These are phyloP conservation scores for Fusarium tuaranense DNA, from an alignment of 2,329 filamentous ascomycete species.

Conservation along the genomic window DNA sequence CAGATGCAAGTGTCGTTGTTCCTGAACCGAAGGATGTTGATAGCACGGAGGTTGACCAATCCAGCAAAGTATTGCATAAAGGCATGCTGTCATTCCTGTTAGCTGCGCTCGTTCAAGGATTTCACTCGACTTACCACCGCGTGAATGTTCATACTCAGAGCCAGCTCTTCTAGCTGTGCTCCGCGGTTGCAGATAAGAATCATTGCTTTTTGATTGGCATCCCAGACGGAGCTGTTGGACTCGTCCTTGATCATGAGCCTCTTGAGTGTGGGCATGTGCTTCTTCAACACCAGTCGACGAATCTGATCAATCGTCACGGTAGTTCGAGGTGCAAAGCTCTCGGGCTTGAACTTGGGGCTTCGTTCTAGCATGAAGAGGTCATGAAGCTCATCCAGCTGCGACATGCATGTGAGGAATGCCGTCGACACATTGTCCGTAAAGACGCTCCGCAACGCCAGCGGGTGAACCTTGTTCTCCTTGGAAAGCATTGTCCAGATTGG, in stretches of 20 bases:
- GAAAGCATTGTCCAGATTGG: constrained; percentile 69
- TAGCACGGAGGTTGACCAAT: constrained; percentile 62
- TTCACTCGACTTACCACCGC: constrained; percentile 61
- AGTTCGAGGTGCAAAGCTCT: constrained; percentile 64
- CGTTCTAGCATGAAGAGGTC: constrained; percentile 72
- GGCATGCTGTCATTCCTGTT: constrained; percentile 58
- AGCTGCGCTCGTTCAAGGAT: constrained; percentile 1
- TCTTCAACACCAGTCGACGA: constrained; percentile 66
- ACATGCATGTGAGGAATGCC: constrained; percentile 65
- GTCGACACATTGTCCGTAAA: constrained; percentile 72
- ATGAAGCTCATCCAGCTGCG: constrained; percentile 64
- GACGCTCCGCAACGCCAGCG: constrained; percentile 67
- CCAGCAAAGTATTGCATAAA: constrained; percentile 66
- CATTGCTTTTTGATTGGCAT: constrained; percentile 66
- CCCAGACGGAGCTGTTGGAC: constrained; percentile 62
- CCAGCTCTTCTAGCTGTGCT: constrained; percentile 65
- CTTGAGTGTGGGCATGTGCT: constrained; percentile 66
- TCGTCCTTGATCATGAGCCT: constrained; percentile 72
- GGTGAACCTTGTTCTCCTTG: constrained; percentile 63
- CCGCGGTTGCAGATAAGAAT: constrained; percentile 65
- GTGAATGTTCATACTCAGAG: constrained; percentile 64
- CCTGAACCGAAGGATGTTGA: constrained; percentile 67
- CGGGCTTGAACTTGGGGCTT: constrained; percentile 61
- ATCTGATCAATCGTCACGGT: constrained; percentile 68
- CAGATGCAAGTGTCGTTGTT: constrained; percentile 68